Evolutionary conservation across 2,329 filamentous ascomycete species (phyloP).

Genomic region (Ascocoryne sarcoides): DNA sequence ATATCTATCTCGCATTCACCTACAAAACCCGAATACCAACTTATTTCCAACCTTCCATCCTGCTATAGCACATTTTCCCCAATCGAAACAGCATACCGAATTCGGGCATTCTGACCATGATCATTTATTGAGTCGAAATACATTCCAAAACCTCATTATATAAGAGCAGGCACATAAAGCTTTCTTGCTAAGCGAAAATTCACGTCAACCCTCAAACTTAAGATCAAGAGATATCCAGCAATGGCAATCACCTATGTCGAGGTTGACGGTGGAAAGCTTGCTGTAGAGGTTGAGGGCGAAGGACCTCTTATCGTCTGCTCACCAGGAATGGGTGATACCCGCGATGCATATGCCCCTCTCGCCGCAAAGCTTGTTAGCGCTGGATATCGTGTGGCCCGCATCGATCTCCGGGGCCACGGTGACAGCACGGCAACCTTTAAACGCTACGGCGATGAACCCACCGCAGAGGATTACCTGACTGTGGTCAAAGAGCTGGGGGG

Average conservation of each 20-base stretch:
- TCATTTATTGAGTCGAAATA: too few species aligned
- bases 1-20: too few species aligned
- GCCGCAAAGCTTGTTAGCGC: constrained; percentile 3
- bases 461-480: constrained; percentile 4
- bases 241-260: constrained; percentile 1
- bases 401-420: constrained; percentile 8
- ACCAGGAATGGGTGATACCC: constrained; percentile 6
- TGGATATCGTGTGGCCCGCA: constrained; percentile 3
- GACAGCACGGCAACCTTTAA: constrained; percentile 4
- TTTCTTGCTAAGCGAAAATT: background rate
- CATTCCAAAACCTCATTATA: background rate
- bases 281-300: constrained; percentile 6
- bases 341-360: constrained; percentile 4
- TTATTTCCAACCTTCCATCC: too few species aligned
- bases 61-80: too few species aligned
- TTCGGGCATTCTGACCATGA: too few species aligned
- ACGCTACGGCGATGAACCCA: constrained; percentile 3
- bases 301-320: constrained; percentile 5
- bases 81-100: too few species aligned
- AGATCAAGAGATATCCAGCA: background rate
- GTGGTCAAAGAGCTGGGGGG: constrained; percentile 4
- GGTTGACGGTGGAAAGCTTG: constrained; percentile 3
- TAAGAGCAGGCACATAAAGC: background rate
- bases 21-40: too few species aligned
- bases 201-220: background rate